Conservation (phyloP, 306 rosid species). For the Betula pendula region DNA sequence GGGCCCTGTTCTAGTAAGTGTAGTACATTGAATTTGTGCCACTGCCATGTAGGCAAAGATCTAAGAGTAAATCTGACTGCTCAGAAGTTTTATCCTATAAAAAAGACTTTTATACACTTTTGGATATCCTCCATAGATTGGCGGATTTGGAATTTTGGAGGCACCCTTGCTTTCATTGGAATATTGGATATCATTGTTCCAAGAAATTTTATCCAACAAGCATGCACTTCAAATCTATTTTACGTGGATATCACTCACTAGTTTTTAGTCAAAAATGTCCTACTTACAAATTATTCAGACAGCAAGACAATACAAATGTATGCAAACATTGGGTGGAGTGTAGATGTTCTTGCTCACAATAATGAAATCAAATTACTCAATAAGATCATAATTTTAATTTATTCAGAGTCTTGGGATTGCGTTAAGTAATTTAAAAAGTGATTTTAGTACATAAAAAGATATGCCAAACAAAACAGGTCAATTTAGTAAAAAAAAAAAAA, state of each 20-base stretch:
- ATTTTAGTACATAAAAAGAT: too few species aligned
- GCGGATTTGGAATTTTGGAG: not conserved
- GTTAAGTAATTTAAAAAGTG: too few species aligned
- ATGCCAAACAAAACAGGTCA: too few species aligned
- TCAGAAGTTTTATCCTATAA: not conserved
- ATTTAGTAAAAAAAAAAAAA: too few species aligned
- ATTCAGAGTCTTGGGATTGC: too few species aligned
- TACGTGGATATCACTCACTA: not conserved
- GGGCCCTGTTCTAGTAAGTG: not conserved
- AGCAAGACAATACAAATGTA: too few species aligned
- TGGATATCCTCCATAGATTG: not conserved
- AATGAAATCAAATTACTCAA: too few species aligned
- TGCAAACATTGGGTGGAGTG: too few species aligned
- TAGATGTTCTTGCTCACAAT: too few species aligned
- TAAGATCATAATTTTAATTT: too few species aligned
- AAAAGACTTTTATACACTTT: not conserved
- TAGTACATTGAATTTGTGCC: too few species aligned
- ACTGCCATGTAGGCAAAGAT: constrained; percentile 1
- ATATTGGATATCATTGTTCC: not conserved
- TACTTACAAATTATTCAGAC: not conserved
- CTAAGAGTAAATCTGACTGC: not conserved
- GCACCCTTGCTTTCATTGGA: not conserved
- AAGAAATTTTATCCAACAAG: not conserved
- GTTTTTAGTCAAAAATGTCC: not conserved
- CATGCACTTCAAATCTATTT: not conserved